Evolutionary conservation across 805 yeast species (phyloP), one percentile per base, ranked within the genome.

Genomic region (Komagataella kurtzmanii): DNA sequence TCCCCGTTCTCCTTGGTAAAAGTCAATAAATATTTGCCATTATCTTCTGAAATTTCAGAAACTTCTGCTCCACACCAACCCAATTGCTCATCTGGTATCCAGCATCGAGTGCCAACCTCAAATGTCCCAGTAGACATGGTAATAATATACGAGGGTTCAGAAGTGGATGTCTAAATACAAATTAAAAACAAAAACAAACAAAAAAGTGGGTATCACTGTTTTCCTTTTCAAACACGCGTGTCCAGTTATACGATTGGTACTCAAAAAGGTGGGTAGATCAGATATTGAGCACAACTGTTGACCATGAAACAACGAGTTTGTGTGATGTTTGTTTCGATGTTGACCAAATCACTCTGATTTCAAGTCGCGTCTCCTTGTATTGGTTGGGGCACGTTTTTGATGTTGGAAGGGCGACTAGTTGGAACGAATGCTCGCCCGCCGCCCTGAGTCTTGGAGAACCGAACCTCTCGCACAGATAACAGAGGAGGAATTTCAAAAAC

Each of bases 31-130:
- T 74, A 74, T 52, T 75, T 76, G 54, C 66, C 66, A 53, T 69
- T 72, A 48, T 64, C 66, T 19, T 72, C 65, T 23, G 68, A 65
- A 50, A 71, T 70, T 51, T 68, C 66, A 23, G 69, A 69, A 50
- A 85, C 81, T 51, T 76, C 78, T 46, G 83, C 86, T 21, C 88
- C 86, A 21, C 83, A 68, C 89, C 91, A 86, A 19, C 93, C 95
- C 55, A 75, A 73, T 47, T 72, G 68, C 50, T 76, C 80, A 63
- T 86, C 89, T 17, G 88, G 89, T 58, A 80, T 77, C 95, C 95
- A 86, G 69, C 91, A 85, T 58, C 86, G 83, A 14, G 40, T 10
- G 40, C 40, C 40, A 8, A 30, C 40, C 10, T 30, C 40, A 30
- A 30, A 30, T 30, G 40, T 30, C 40, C 40, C 40, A 5, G 40